These are phyloP conservation scores for Cercospora brassicicola DNA, from an alignment of 2,329 filamentous ascomycete species.

Conservation along the genomic window DNA sequence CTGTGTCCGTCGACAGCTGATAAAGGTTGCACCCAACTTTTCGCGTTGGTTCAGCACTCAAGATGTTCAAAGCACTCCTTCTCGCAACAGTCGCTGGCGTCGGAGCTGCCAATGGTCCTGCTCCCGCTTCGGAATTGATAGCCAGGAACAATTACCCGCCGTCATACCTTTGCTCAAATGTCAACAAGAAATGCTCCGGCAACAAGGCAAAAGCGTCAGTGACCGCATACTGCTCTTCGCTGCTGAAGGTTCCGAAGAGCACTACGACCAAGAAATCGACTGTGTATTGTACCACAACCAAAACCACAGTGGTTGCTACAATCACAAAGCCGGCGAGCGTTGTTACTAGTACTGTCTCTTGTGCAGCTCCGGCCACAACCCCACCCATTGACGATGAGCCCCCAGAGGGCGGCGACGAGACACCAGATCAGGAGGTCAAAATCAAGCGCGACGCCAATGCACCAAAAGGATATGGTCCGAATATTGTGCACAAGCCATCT, in stretches of 20 bases:
- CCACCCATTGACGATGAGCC: neutral
- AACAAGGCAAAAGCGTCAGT: slow-evolving; percentile 6
- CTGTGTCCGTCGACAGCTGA: neutral
- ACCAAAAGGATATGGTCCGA: neutral
- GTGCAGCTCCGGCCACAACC: neutral
- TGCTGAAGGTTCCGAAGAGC: neutral
- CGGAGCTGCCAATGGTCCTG: slow-evolving; percentile 7
- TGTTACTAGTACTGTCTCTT: slow-evolving; percentile 11
- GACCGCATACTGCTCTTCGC: slow-evolving; percentile 14
- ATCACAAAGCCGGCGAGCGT: neutral
- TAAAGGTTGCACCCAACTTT: neutral
- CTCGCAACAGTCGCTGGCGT: slow-evolving; percentile 10
- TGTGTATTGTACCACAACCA: neutral
- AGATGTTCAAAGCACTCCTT: slow-evolving; percentile 14
- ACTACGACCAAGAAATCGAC: slow-evolving; percentile 5
- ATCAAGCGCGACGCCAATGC: neutral
- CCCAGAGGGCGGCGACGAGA: neutral
- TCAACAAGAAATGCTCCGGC: slow-evolving; percentile 1
- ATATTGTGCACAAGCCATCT: slow-evolving; percentile 5
- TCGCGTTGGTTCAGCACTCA: neutral
- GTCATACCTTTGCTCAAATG: slow-evolving; percentile 10
- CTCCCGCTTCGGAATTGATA: neutral
- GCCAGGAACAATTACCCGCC: neutral
- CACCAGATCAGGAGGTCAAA: neutral
- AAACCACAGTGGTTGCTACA: neutral